Evolutionary conservation across 1,139 yeast species (phyloP), one percentile per base, ranked within the genome.

Genomic region (Pneumocystis carinii): DNA sequence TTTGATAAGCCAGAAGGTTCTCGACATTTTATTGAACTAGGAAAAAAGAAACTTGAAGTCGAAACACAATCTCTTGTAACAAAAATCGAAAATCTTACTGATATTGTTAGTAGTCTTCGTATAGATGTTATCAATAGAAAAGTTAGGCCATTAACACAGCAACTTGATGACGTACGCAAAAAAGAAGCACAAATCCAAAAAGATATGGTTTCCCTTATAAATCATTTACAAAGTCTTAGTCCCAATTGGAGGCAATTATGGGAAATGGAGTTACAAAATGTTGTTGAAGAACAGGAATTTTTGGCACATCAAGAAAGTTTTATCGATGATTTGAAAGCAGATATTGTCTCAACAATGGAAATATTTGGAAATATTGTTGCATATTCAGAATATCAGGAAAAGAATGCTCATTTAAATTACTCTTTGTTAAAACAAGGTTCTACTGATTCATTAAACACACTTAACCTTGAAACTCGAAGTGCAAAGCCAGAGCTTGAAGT

Each of bases 71-170:
- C 35, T 35, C 39, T 92, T 29, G 78, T 94, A 59, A 85, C 94
- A 0, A 82, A 80, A 67, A 95, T 90, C 2, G 98, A 94, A 72
- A 97, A 90, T 69, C 76, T 94, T 48, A 97, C 90, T 72, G 98
- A 94, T 74, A 74, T 87, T 6, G 87, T 94, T 74, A 98, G 94
- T 71, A 90, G 90, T 0, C 77, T 92, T 65, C 79, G 97, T 66
- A 85, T 89, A 68, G 98, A 90, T 74, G 96, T 92, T 14, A 96
- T 96, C 0, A 88, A 85, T 66, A 80, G 97, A 67, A 96, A 97
- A 24, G 94, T 90, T 0, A 81, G 90, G 60, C 90, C 95, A 15
- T 78, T 89, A 0, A 83, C 81, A 60, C 84, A 86, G 66, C 95
- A 90, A 70, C 75, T 92, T 53, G 84, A 81, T 59, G 76, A 79